Evolutionary conservation across 2,329 filamentous ascomycete genomes (phyloP).

Genomic region (Catunica adiposa): DNA sequence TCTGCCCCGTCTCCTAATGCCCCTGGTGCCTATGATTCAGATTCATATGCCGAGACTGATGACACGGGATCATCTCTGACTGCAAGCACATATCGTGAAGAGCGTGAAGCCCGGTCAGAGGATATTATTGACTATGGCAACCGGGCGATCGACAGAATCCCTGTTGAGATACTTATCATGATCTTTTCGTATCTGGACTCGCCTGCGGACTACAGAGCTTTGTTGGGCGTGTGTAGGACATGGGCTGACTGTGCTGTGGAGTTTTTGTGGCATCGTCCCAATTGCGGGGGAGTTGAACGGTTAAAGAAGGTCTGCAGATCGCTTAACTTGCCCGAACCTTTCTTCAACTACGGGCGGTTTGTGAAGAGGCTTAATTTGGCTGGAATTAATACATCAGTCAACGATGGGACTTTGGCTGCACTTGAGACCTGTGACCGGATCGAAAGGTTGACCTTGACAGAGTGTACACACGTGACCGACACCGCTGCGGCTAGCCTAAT

Average conservation of each 20-base stretch:
- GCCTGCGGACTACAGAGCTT: conserved; percentile 62
- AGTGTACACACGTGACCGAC: conserved; percentile 74
- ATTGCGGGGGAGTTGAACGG: conserved; percentile 74
- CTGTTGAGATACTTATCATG: conserved; percentile 85
- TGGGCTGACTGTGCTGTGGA: conserved; percentile 91
- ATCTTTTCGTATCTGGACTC: conserved; percentile 73
- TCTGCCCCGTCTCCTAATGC: conserved; percentile 61
- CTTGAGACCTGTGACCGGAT: conserved; percentile 76
- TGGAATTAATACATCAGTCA: conserved; percentile 55
- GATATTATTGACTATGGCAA: conserved; percentile 33
- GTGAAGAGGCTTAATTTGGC: conserved; percentile 87
- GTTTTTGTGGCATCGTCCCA: conserved; percentile 83
- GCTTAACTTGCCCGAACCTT: conserved; percentile 53
- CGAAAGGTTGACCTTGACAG: conserved; percentile 82
- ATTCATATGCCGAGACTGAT: conserved; percentile 78
- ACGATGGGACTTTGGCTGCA: conserved; percentile 74
- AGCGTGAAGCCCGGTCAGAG: conserved; percentile 44
- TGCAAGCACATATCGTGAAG: conserved; percentile 43
- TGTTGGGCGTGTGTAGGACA: conserved; percentile 83
- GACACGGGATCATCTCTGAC: conserved; percentile 88
- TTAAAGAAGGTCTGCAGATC: conserved; percentile 68
- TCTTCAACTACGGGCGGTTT: conserved; percentile 78
- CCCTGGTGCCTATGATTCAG: conserved; percentile 76
- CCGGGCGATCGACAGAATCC: conserved; percentile 66
- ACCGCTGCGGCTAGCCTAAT: conserved; percentile 65